Evolutionary conservation across 2,329 filamentous ascomycete species (phyloP), one percentile per base, ranked within the genome.

Genomic region (Byssochlamys sp.): DNA sequence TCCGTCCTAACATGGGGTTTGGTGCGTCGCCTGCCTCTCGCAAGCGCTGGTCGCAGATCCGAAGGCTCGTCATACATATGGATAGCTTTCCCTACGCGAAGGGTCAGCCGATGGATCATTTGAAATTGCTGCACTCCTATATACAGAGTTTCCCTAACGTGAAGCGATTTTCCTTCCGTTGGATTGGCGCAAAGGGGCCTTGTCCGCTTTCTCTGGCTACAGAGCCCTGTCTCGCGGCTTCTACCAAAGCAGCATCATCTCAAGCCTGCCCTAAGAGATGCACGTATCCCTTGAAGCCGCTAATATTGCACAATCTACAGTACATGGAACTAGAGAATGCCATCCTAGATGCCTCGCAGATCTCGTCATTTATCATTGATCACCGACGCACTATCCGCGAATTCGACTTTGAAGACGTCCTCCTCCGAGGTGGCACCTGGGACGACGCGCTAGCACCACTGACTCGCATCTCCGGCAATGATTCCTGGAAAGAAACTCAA

Each of bases 61-160:
- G 80, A 62, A 85, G 86, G 61, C 80, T 95, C 28, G 81, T 82
- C 65, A 85, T 94, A 61, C 84, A 83, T 29, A 87, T 90, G 70
- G 85, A 90, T 62, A 80, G 81, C 48, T 90, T 84, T 82, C 62
- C 64, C 2, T 62, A 65, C 52, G 82, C 84, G 69, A 86, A 84
- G 63, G 81, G 78, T 28, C 81, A 82, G 1, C 82, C 85, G 19
- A 77, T 82, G 31, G 84, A 90, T 71, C 88, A 89, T 69, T 81
- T 86, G 56, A 90, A 90, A 73, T 84, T 94, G 66, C 82, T 95
- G 1, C 87, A 94, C 65, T 85, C 89, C 64, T 95, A 91, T 69
- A 80, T 95, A 61, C 83, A 87, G 57, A 80, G 78, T 62, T 89
- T 95, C 68, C 77, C 79, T 4, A 78, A 74, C 31, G 77, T 94